phyloP scores from a whole-genome alignment of 2,329 filamentous ascomycete species.

The Cyphellophora attinorum region DNA sequence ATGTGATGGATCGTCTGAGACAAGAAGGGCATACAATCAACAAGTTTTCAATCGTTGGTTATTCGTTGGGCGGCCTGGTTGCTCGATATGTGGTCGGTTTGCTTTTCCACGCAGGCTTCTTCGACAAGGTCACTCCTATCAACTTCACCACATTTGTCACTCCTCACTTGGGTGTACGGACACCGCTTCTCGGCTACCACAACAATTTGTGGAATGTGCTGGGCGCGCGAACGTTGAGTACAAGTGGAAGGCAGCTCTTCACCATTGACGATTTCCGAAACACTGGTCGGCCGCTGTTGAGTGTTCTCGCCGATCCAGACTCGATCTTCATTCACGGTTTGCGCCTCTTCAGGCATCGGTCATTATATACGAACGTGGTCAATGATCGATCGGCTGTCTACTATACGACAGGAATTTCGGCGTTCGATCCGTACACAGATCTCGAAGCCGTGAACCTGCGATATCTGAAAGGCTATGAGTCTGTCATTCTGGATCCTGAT shows the following conservation, averaged over 20 bases:
- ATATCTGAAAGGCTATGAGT: slow-evolving; percentile 63
- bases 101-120: slow-evolving; percentile 67
- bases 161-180: slow-evolving; percentile 68
- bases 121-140: slow-evolving; percentile 72
- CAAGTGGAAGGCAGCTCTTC: slow-evolving; percentile 80
- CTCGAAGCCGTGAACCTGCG: slow-evolving; percentile 59
- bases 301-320: slow-evolving; percentile 70
- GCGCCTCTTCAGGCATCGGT: slow-evolving; percentile 63
- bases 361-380: slow-evolving; percentile 74
- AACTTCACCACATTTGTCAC: slow-evolving; percentile 92
- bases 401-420: slow-evolving; percentile 72
- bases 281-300: slow-evolving; percentile 69
- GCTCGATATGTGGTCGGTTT: slow-evolving; percentile 79
- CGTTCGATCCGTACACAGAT: slow-evolving; percentile 67
- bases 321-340: slow-evolving; percentile 80
- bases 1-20: slow-evolving; percentile 44
- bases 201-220: slow-evolving; percentile 72
- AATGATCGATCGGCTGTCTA: slow-evolving; percentile 77
- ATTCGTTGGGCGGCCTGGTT: slow-evolving; percentile 80
- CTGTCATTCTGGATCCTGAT: slow-evolving; percentile 62
- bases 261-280: slow-evolving; percentile 76
- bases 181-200: slow-evolving; percentile 56
- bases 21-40: slow-evolving; percentile 59
- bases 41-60: slow-evolving; percentile 80
- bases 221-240: slow-evolving; percentile 69